Evolutionary conservation across 306 rosid genomes (phyloP), one percentile per base, ranked within the genome.

Genomic region (Vigna radiata): DNA sequence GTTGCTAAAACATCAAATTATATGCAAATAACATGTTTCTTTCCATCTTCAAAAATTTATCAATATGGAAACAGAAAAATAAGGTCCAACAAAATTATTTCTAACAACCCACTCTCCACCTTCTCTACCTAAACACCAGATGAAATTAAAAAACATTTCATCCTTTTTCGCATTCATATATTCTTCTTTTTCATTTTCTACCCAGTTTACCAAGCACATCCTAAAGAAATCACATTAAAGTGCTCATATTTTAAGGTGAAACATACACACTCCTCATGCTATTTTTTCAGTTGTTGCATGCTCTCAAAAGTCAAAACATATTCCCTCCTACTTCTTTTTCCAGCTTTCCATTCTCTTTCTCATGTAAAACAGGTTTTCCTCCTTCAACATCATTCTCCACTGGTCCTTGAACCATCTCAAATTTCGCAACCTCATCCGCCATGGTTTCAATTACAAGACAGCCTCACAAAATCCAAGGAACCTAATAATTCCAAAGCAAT

Each of bases 351-450:
- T 89, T 91, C 67, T 88, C 98, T 77, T 88, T 84, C 48, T 73
- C 86, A 56, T 72, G 79, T 72, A 76, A 73, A 75, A 77, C 81
- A 33, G 88, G 73, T 62, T 81, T 79, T 59, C 83, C 93, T 67
- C 79, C 89, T 62, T 67, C 88, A 29, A 84, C n/a, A 17, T 76
- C 77, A 47, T 77, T 77, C 44, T 86, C 98, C 66, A 68, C 56
- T 11, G 97, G 98, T 23, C 85, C 95, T 61, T 89, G 79, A 74
- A 91, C 94, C 87, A 82, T 87, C 94, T 93, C 97, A 80, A 93
- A 93, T 77, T 93, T 97, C 54, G 13, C 86, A 86, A 91, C 90
- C 86, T 93, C 98, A 48, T 89, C 85, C 23, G 91, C 95, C 98
- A 93, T 93, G 74, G 41, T 84, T 85, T 83, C 83, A 76, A 70